These are phyloP conservation scores for Penicillium fimorum DNA, from an alignment of 495 filamentous ascomycete genomes.

Conservation along the genomic window DNA sequence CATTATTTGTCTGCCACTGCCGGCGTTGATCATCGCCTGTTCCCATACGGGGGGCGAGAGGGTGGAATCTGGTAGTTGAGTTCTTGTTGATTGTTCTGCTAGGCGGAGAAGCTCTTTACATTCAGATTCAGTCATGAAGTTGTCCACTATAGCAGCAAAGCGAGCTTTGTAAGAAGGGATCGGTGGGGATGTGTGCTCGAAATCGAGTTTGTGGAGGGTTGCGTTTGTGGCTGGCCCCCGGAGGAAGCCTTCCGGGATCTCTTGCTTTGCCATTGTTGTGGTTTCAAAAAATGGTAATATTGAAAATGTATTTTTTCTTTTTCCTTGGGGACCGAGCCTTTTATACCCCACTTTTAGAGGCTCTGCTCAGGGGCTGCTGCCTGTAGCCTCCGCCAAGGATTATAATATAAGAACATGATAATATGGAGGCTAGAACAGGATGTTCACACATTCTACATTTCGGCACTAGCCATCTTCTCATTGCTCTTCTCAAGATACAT, in stretches of 20 bases:
- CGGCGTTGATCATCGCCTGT: conserved; percentile 59
- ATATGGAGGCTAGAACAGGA: too few relatives aligned
- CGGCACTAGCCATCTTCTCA: too few relatives aligned
- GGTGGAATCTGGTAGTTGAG: conserved; percentile 5
- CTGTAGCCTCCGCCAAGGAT: neutral
- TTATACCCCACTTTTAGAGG: neutral
- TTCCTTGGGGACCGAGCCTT: neutral
- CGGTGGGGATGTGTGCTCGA: conserved; percentile 40
- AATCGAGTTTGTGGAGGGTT: conserved; percentile 47
- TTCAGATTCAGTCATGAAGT: conserved; percentile 59
- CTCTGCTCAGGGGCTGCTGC: neutral
- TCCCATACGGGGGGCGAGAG: conserved; percentile 29
- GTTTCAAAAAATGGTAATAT: neutral
- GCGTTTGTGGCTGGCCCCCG: conserved; percentile 23
- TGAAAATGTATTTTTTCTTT: neutral
- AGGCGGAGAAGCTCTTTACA: conserved; percentile 55
- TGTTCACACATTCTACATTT: too few relatives aligned
- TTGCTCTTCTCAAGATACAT: too few relatives aligned
- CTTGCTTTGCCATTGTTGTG: conserved; percentile 9
- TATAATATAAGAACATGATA: neutral
- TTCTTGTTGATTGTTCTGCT: conserved; percentile 48
- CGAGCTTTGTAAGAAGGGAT: conserved; percentile 54
- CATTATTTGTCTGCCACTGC: conserved; percentile 57
- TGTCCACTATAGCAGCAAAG: conserved; percentile 64
- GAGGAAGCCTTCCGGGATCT: conserved; percentile 23